Conservation (phyloP, 2,329 filamentous ascomycete genomes). For the Didymosphaeria variabile region DNA sequence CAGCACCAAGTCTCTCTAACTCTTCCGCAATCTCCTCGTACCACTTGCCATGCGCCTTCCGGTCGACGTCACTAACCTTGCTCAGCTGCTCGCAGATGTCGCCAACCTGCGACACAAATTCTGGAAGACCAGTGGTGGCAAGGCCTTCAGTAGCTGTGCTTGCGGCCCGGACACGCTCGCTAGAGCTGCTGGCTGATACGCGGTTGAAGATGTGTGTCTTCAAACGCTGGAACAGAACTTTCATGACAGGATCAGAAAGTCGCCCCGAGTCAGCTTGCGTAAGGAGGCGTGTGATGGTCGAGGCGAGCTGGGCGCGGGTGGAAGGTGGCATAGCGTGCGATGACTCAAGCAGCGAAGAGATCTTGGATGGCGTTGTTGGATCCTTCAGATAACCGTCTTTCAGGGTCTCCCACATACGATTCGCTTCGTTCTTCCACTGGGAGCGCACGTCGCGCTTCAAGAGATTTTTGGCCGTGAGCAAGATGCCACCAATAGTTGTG, state of each 20-base stretch:
- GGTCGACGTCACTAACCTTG: slow-evolving; percentile 72
- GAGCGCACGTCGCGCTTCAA: slow-evolving; percentile 81
- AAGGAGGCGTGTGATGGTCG: slow-evolving; percentile 60
- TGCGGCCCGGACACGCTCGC: slow-evolving; percentile 74
- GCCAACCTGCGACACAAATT: slow-evolving; percentile 75
- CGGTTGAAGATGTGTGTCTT: slow-evolving; percentile 72
- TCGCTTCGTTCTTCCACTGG: slow-evolving; percentile 78
- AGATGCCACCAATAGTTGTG: slow-evolving; percentile 75
- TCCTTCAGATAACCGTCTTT: slow-evolving; percentile 67
- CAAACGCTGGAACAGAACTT: slow-evolving; percentile 73
- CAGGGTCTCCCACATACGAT: slow-evolving; percentile 74
- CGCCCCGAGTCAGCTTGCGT: slow-evolving; percentile 59
- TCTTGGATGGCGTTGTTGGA: slow-evolving; percentile 56
- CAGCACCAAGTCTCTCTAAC: slow-evolving; percentile 52
- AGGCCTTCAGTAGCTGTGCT: slow-evolving; percentile 75
- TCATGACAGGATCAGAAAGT: slow-evolving; percentile 70
- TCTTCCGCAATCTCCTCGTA: slow-evolving; percentile 73
- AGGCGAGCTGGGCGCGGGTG: slow-evolving; percentile 55
- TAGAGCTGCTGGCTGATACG: slow-evolving; percentile 71
- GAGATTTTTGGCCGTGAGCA: slow-evolving; percentile 83
- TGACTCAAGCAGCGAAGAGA: slow-evolving; percentile 59
- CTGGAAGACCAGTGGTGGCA: slow-evolving; percentile 73
- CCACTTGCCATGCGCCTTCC: slow-evolving; percentile 73
- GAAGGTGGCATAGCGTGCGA: slow-evolving; percentile 59
- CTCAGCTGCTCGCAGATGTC: slow-evolving; percentile 74